These are phyloP conservation scores for Pisolithus marmoratus DNA, from an alignment of 768 basidiomycete species.

Conservation along the genomic window DNA sequence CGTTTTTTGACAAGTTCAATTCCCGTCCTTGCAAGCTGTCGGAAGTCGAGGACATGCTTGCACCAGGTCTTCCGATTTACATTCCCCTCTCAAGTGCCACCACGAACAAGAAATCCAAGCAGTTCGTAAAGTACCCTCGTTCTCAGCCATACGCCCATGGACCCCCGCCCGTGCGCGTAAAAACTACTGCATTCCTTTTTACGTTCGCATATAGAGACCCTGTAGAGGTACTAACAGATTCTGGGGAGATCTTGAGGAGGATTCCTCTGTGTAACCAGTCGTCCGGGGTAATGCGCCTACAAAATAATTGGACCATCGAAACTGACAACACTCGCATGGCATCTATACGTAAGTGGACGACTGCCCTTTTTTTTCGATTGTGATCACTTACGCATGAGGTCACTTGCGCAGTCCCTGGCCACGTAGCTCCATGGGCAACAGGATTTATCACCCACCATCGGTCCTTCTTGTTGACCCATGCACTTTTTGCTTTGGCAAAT, in stretches of 20 bases:
- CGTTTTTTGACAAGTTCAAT: conserved; percentile 10
- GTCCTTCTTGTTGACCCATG: conserved; percentile 15
- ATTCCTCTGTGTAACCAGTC: conserved; percentile 13
- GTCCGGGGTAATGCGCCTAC: conserved; percentile 15
- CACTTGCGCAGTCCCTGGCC: no score
- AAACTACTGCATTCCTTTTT: conserved; percentile 15
- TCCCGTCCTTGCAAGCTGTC: neutral
- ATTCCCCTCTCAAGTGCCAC: conserved; percentile 15
- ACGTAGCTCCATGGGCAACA: no score
- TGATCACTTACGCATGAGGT: no score
- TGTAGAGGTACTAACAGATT: conserved; percentile 5
- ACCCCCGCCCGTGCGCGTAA: conserved; percentile 1
- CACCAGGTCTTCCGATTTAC: conserved; percentile 18
- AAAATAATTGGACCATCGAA: conserved; percentile 10
- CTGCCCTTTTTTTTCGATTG: conserved; percentile 5
- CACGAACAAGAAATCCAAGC: conserved; percentile 12
- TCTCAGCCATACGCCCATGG: no score
- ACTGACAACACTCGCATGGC: neutral
- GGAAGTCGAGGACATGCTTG: conserved; percentile 19
- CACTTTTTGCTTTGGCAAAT: conserved; percentile 15
- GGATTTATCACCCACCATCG: neutral
- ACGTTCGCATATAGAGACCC: conserved; percentile 10
- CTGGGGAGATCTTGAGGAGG: neutral
- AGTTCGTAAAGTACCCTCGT: conserved; percentile 17
- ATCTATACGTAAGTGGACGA: no score